Evolutionary conservation across 805 yeast species (phyloP).

Genomic region (Maudiozyma pseudohumilis): DNA sequence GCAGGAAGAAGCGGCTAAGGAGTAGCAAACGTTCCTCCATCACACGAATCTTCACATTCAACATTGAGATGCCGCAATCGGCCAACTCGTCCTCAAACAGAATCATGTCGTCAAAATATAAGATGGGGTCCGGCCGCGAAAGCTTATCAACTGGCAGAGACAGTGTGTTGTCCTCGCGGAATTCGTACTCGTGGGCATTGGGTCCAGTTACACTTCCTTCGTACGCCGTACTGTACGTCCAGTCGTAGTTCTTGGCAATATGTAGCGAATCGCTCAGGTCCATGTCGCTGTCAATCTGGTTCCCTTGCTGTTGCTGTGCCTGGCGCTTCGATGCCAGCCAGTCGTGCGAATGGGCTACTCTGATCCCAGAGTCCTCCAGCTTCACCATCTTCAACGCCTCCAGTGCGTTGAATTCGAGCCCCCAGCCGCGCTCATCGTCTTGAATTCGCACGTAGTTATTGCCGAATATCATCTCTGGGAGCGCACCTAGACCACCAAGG

Average conservation of each 20-base stretch:
- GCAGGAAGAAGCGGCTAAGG: slow-evolving; percentile 65
- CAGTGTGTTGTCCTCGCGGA: slow-evolving; percentile 25
- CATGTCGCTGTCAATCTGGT: slow-evolving; percentile 14
- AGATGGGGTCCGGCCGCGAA: slow-evolving; percentile 68
- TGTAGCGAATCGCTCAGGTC: slow-evolving; percentile 37
- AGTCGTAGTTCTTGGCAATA: slow-evolving; percentile 78
- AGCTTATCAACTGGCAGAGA: slow-evolving; percentile 64
- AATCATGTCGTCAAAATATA: slow-evolving; percentile 81
- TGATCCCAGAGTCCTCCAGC: slow-evolving; percentile 41
- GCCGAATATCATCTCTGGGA: slow-evolving; percentile 98
- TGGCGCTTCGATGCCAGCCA: slow-evolving; percentile 49
- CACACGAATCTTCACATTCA: slow-evolving; percentile 73
- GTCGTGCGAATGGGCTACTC: slow-evolving; percentile 79
- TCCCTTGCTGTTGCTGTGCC: slow-evolving; percentile 19
- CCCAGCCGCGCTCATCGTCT: slow-evolving; percentile 33
- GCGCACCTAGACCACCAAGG: slow-evolving; percentile 53
- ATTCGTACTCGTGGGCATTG: slow-evolving; percentile 6
- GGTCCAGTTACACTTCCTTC: slow-evolving; percentile 41
- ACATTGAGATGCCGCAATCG: slow-evolving; percentile 82
- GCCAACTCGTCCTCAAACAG: slow-evolving; percentile 92
- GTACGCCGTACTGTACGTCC: slow-evolving; percentile 87
- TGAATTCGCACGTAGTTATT: slow-evolving; percentile 54
- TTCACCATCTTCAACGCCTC: slow-evolving; percentile 55
- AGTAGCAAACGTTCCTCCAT: slow-evolving; percentile 74
- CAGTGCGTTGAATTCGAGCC: slow-evolving; percentile 59